Evolutionary conservation across 2,329 filamentous ascomycete genomes (phyloP).

Genomic region (Aspergillus quadricinctus): DNA sequence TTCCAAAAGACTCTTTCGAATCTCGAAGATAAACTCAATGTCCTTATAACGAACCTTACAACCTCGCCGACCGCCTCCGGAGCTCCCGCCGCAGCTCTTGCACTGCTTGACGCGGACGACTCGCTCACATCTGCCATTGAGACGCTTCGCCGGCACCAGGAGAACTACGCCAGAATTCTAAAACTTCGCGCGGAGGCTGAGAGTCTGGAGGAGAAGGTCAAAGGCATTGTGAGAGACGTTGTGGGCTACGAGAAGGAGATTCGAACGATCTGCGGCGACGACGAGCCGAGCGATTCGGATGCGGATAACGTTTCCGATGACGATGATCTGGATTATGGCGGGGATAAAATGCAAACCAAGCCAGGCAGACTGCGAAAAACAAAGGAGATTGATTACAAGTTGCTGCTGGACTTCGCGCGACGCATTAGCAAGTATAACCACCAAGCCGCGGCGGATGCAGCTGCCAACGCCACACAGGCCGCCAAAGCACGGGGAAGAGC

Average conservation of each 20-base stretch:
- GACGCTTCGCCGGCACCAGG: slow-evolving; percentile 41
- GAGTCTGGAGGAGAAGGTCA: slow-evolving; percentile 37
- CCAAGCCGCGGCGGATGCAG: slow-evolving; percentile 41
- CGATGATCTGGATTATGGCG: slow-evolving; percentile 4
- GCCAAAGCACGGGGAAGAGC: slow-evolving; percentile 16
- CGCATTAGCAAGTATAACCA: slow-evolving; percentile 46
- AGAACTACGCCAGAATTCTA: slow-evolving; percentile 41
- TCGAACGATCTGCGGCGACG: slow-evolving; percentile 27
- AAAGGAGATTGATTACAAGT: slow-evolving; percentile 40
- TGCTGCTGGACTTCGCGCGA: slow-evolving; percentile 43
- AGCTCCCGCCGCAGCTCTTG: slow-evolving; percentile 38
- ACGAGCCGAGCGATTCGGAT: slow-evolving; percentile 29
- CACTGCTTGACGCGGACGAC: slow-evolving; percentile 41
- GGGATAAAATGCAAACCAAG: slow-evolving; percentile 4
- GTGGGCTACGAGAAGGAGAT: slow-evolving; percentile 40
- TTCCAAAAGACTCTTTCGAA: slow-evolving; percentile 37
- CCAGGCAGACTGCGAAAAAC: slow-evolving; percentile 11
- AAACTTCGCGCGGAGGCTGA: slow-evolving; percentile 38
- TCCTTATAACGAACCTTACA: slow-evolving; percentile 38
- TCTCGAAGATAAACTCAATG: slow-evolving; percentile 41
- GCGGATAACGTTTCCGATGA: slow-evolving; percentile 20
- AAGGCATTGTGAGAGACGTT: slow-evolving; percentile 38
- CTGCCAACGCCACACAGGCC: slow-evolving; percentile 20
- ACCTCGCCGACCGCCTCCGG: slow-evolving; percentile 42
- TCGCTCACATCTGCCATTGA: slow-evolving; percentile 37